These are phyloP conservation scores for Suillus subaureus DNA, from an alignment of 768 basidiomycete species.

Conservation along the genomic window DNA sequence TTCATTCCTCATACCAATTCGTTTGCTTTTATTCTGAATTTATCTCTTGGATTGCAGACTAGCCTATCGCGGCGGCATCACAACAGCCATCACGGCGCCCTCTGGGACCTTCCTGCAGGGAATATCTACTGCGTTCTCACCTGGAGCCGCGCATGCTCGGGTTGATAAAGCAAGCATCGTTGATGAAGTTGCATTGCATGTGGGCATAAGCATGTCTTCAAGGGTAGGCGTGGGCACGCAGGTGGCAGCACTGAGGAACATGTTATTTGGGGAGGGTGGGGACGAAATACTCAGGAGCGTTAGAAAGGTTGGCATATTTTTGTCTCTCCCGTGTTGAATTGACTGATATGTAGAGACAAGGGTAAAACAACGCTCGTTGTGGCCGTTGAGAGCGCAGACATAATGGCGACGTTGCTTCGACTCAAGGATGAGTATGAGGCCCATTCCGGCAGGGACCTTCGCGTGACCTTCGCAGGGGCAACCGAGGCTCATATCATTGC, in stretches of 20 bases:
- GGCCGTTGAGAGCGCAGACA: conserved; percentile 68
- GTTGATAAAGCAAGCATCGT: conserved; percentile 65
- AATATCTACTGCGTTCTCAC: conserved; percentile 61
- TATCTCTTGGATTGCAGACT: conserved; percentile 39
- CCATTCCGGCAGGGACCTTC: conserved; percentile 56
- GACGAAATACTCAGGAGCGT: conserved; percentile 25
- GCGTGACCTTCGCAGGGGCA: conserved; percentile 64
- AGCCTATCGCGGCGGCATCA: conserved; percentile 70
- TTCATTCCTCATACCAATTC: not conserved
- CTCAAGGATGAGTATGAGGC: conserved; percentile 71
- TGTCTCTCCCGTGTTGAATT: not conserved
- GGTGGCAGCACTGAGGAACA: conserved; percentile 60
- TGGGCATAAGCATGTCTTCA: conserved; percentile 47
- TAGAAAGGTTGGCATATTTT: conserved; percentile 14
- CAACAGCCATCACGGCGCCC: conserved; percentile 55
- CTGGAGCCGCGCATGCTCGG: conserved; percentile 51
- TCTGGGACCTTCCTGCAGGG: conserved; percentile 55
- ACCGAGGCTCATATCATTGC: conserved; percentile 69
- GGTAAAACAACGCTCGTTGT: conserved; percentile 69
- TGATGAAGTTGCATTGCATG: conserved; percentile 62
- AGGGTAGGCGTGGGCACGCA: conserved; percentile 65
- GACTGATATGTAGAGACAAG: conserved; percentile 28
- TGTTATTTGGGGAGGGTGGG: conserved; percentile 59
- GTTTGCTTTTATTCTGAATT: not conserved
- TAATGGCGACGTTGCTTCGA: conserved; percentile 70